phyloP scores from a whole-genome alignment of 768 basidiomycete species.

The Cantharellus anzutake region DNA sequence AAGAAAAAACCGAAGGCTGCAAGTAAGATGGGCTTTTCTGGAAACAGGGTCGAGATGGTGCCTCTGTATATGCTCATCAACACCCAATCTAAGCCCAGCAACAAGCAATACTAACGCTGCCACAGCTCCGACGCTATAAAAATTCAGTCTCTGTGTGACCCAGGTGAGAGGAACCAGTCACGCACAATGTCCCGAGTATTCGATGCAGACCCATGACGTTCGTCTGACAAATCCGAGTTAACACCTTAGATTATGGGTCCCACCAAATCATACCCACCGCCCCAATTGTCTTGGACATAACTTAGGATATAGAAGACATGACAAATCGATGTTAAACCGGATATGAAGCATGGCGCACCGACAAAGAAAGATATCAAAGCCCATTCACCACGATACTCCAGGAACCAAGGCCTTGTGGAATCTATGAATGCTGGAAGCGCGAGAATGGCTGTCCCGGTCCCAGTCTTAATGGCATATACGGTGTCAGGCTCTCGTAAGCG shows the following conservation, averaged over 20 bases:
- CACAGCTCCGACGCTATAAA: slow-evolving; percentile 49
- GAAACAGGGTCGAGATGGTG: slow-evolving; percentile 35
- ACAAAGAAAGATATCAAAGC: slow-evolving; percentile 69
- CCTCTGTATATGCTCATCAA: neutral
- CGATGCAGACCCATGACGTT: slow-evolving; percentile 75
- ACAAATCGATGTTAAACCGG: neutral
- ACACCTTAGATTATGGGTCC: neutral
- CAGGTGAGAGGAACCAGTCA: slow-evolving; percentile 1
- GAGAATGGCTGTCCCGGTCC: slow-evolving; percentile 32
- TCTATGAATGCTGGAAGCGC: slow-evolving; percentile 82
- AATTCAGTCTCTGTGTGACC: neutral
- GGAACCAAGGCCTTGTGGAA: slow-evolving; percentile 52
- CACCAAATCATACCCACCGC: slow-evolving; percentile 31
- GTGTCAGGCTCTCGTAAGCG: slow-evolving; percentile 51
- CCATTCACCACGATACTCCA: slow-evolving; percentile 85
- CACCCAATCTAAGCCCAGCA: neutral
- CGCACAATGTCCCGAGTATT: slow-evolving; percentile 68
- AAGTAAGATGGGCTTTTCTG: slow-evolving; percentile 52
- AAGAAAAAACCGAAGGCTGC: slow-evolving; percentile 75
- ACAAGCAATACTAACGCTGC: slow-evolving; percentile 33
- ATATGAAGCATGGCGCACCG: slow-evolving; percentile 14
- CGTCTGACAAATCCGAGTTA: slow-evolving; percentile 29
- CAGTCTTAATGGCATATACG: slow-evolving; percentile 78
- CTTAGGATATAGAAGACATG: slow-evolving; percentile 22
- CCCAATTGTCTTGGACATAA: slow-evolving; percentile 80